A percentile compares a stretch with the other conserved stretches of the same genome.
Conservation (phyloP, 345 rosid species). For the Conringia planisiliqua region DNA sequence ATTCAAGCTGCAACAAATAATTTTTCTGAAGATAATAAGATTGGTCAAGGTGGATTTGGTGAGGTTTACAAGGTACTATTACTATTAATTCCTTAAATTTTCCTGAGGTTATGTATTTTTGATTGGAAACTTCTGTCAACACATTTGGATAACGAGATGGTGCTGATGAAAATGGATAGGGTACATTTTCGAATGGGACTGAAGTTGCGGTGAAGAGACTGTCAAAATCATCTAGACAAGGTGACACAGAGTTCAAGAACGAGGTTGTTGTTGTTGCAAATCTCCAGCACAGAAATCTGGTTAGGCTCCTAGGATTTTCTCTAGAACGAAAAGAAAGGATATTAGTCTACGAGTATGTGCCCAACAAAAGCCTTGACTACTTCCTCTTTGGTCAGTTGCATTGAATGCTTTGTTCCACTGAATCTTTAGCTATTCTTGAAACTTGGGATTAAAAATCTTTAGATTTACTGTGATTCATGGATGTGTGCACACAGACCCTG, state of each 20-base stretch:
- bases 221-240: constrained; percentile 31
- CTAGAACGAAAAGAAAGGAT: constrained; percentile 27
- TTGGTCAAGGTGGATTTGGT: constrained; percentile 73
- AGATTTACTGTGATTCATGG: neutral
- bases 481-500: constrained; percentile 28
- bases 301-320: constrained; percentile 25
- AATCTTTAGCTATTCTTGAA: neutral
- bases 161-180: constrained; percentile 9
- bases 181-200: constrained; percentile 6
- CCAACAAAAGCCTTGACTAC: constrained; percentile 33
- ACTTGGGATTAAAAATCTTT: neutral
- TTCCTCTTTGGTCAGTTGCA: constrained; percentile 24
- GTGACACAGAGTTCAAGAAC: constrained; percentile 29
- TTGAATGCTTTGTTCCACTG: neutral
- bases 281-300: constrained; percentile 29
- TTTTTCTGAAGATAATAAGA: constrained; percentile 44
- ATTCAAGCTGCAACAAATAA: constrained; percentile 48
- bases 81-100: neutral
- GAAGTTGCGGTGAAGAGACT: constrained; percentile 31
- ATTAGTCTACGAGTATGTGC: constrained; percentile 31
- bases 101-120: neutral
- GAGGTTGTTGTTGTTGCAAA: constrained; percentile 32
- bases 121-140: neutral
- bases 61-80: constrained; percentile 53
- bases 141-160: neutral